phyloP scores from a whole-genome alignment of 1,284 basidiomycete genomes.

The Tilletia walkeri region DNA sequence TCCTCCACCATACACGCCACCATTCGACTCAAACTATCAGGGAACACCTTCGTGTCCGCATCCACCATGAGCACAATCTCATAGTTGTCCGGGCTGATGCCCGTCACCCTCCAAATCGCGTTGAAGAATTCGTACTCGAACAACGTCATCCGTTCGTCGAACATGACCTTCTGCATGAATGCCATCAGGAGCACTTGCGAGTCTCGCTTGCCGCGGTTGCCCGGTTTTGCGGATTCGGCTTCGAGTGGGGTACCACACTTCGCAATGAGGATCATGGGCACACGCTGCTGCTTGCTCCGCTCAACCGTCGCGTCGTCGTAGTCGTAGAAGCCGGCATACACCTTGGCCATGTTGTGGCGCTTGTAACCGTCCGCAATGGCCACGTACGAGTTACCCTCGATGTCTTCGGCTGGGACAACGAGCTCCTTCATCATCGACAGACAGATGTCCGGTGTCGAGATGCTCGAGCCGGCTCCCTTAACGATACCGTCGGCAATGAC shows the following conservation, averaged over 20 bases:
- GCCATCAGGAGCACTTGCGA: slow-evolving; percentile 72
- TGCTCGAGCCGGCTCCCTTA: slow-evolving; percentile 66
- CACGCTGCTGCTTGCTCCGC: slow-evolving; percentile 89
- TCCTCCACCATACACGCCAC: slow-evolving; percentile 59
- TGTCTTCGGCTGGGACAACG: slow-evolving; percentile 76
- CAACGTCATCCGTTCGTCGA: slow-evolving; percentile 59
- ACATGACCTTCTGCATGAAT: slow-evolving; percentile 60
- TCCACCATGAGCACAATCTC: slow-evolving; percentile 59
- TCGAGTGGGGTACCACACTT: slow-evolving; percentile 74
- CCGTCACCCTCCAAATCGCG: slow-evolving; percentile 59
- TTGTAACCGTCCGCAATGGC: slow-evolving; percentile 99
- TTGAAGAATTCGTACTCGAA: slow-evolving; percentile 61
- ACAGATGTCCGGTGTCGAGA: slow-evolving; percentile 76
- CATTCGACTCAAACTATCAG: slow-evolving; percentile 59
- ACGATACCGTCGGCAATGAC: slow-evolving; percentile 99
- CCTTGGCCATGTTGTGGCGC: slow-evolving; percentile 98
- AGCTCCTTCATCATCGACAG: slow-evolving; percentile 97
- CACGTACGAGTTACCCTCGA: slow-evolving; percentile 92
- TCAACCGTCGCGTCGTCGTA: slow-evolving; percentile 93
- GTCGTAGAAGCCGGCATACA: slow-evolving; percentile 94
- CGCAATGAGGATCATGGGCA: slow-evolving; percentile 90
- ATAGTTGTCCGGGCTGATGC: slow-evolving; percentile 58
- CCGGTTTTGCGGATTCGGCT: slow-evolving; percentile 82
- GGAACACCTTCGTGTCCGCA: slow-evolving; percentile 59
- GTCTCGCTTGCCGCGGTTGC: slow-evolving; percentile 98